phyloP scores from a whole-genome alignment of 2,329 filamentous ascomycete genomes.

The Curvularia verruculosa region DNA sequence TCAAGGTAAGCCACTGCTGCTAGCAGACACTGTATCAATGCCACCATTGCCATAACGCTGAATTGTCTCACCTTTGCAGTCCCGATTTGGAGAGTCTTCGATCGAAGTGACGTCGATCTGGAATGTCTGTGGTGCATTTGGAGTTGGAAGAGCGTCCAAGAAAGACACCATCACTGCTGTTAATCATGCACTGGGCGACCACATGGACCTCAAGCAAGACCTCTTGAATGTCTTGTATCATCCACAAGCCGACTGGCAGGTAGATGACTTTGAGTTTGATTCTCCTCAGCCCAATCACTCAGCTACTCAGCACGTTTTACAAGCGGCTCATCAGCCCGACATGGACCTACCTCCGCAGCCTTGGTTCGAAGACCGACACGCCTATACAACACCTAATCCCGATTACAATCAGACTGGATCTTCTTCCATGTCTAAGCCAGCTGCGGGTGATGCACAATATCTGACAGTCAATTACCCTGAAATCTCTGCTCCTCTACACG shows the following conservation, averaged over 20 bases:
- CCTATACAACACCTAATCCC: neutral
- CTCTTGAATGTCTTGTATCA: constrained; percentile 32
- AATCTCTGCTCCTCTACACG: neutral
- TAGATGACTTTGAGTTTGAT: constrained; percentile 35
- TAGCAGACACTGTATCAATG: neutral
- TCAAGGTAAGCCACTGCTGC: constrained; percentile 23
- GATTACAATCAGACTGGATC: neutral
- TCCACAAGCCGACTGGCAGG: constrained; percentile 29
- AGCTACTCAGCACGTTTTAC: constrained; percentile 28
- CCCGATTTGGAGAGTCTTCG: constrained; percentile 34
- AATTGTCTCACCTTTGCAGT: constrained; percentile 15
- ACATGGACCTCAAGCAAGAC: constrained; percentile 31
- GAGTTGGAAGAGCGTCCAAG: constrained; percentile 27
- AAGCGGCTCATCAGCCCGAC: constrained; percentile 34
- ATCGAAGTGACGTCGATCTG: constrained; percentile 23
- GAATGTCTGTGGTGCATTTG: constrained; percentile 27
- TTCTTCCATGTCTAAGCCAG: neutral
- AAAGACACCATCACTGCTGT: constrained; percentile 27
- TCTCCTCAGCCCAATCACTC: constrained; percentile 2
- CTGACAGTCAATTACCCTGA: neutral
- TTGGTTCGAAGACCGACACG: constrained; percentile 16
- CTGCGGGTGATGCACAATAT: neutral
- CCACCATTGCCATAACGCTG: neutral
- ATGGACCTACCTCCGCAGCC: constrained; percentile 26
- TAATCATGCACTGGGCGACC: constrained; percentile 21